phyloP scores from a whole-genome alignment of 192 early-diverging fungal species.

The Coemansia sp. region DNA sequence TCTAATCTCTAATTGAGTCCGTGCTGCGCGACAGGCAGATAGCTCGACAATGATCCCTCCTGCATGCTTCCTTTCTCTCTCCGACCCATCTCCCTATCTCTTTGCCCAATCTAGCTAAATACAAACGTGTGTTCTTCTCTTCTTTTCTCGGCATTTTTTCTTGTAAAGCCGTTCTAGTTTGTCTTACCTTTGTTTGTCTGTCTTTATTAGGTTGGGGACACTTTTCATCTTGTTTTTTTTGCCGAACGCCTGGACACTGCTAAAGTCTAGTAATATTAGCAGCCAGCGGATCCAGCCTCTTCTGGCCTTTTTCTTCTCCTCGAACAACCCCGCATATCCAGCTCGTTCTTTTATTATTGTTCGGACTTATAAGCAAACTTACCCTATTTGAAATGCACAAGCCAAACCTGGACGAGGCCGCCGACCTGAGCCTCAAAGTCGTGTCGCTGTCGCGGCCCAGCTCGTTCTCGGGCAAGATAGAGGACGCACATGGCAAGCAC shows the following conservation, averaged over 20 bases:
- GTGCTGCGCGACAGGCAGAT: slow-evolving; percentile 2
- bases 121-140: background rate
- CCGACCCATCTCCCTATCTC: background rate
- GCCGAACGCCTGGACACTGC: background rate
- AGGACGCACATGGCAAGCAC: slow-evolving; percentile 13
- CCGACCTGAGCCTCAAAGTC: slow-evolving; percentile 35
- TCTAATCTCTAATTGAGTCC: slow-evolving; percentile 2
- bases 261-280: background rate
- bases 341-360: slow-evolving; percentile 4
- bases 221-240: background rate
- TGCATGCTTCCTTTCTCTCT: background rate
- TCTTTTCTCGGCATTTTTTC: background rate
- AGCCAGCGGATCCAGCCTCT: background rate
- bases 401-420: slow-evolving; percentile 36
- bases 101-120: slow-evolving; percentile 1
- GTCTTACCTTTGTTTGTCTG: background rate
- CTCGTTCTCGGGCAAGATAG: slow-evolving; percentile 40
- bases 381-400: slow-evolving; percentile 17
- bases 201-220: background rate
- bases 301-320: background rate
- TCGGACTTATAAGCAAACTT: background rate
- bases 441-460: slow-evolving; percentile 36
- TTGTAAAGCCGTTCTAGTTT: background rate
- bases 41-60: slow-evolving; percentile 8
- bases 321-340: background rate